Evolutionary conservation across 306 rosid genomes (phyloP).

Genomic region (Vigna angularis): DNA sequence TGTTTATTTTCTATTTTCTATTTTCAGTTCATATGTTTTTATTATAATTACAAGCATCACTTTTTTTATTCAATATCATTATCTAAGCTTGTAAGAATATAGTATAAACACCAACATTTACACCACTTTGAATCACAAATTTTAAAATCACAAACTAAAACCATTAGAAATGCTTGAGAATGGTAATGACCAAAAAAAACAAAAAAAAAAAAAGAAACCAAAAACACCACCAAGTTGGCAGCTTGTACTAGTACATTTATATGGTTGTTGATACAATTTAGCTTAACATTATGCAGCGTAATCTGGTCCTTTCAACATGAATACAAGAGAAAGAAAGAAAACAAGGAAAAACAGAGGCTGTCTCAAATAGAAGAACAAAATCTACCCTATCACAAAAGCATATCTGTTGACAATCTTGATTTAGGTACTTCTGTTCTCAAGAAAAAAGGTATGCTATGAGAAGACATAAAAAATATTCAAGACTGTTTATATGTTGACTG

Average conservation of each 20-base stretch:
- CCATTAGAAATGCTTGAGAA: not conserved
- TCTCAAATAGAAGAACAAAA: not conserved
- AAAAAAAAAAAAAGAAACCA: not conserved
- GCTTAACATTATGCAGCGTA: not conserved
- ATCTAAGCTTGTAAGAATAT: not conserved
- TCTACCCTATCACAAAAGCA: not conserved
- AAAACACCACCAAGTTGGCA: conserved; percentile 25
- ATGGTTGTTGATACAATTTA: not conserved
- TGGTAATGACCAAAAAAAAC: not conserved
- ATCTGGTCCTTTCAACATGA: not conserved
- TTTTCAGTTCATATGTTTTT: conserved; percentile 13
- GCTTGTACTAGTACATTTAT: not conserved
- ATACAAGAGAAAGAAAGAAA: not conserved
- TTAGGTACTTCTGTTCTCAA: not conserved
- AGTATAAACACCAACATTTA: not conserved
- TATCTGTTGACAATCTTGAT: not conserved
- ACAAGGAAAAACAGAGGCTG: not conserved
- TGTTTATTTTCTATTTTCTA: conserved; percentile 7
- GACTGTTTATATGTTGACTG: not conserved
- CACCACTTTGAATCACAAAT: not conserved
- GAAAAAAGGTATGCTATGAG: conserved; percentile 18
- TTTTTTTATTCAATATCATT: not conserved
- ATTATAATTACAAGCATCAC: not conserved
- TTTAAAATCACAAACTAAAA: not conserved
- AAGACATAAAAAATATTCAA: not conserved